Conservation (phyloP, 129 eudicot genomes). For the Solidago caesia region DNA sequence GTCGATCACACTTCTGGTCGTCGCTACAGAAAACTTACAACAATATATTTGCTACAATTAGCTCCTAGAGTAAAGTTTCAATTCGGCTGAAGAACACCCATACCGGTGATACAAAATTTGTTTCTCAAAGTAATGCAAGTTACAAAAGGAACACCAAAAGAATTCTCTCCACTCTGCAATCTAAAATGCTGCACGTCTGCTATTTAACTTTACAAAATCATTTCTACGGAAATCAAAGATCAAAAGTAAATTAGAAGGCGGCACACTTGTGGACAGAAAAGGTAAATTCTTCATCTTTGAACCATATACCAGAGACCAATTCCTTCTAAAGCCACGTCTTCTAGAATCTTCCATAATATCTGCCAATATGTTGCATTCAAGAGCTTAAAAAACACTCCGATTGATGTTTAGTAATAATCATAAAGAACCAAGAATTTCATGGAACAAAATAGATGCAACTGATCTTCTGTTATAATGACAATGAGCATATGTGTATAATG, state of each 20-base stretch:
- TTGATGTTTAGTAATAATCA: too few species aligned
- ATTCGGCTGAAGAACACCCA: not conserved
- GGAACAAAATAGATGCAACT: too few species aligned
- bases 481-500: too few species aligned
- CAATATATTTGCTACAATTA: not conserved
- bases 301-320: not conserved
- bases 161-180: not conserved
- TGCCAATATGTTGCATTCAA: too few species aligned
- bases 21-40: not conserved
- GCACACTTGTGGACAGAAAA: not conserved
- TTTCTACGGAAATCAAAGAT: too few species aligned
- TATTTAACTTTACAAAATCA: too few species aligned
- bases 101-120: slow-evolving; percentile 1
- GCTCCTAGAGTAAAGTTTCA: not conserved
- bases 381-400: too few species aligned
- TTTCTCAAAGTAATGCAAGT: not conserved
- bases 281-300: not conserved
- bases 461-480: too few species aligned
- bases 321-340: too few species aligned
- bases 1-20: not conserved
- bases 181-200: too few species aligned
- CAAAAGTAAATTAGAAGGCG: not conserved
- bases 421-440: too few species aligned
- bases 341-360: too few species aligned
- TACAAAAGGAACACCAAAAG: not conserved